phyloP scores from a whole-genome alignment of 306 rosid species.

The Dryas drummondii region DNA sequence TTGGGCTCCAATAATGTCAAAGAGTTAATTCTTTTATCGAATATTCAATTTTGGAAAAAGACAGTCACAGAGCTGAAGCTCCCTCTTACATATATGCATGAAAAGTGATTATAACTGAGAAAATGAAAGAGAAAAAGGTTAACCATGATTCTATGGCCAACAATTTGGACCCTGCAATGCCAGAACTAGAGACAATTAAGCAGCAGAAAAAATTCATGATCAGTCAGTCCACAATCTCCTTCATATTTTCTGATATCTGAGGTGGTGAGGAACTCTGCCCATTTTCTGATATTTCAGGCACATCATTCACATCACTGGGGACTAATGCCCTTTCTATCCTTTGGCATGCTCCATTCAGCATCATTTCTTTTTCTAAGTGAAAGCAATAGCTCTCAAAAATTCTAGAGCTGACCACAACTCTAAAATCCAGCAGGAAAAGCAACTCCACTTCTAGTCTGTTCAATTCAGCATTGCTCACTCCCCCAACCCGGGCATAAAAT shows the following conservation, averaged over 20 bases:
- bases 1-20: background rate
- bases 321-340: conserved; percentile 51
- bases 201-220: background rate
- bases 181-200: background rate
- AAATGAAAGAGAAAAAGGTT: background rate
- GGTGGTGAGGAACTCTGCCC: conserved; percentile 44
- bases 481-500: conserved; percentile 77
- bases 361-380: conserved; percentile 75
- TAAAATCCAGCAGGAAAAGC: conserved; percentile 80
- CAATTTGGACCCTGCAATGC: too few species aligned
- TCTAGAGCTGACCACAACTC: conserved; percentile 65
- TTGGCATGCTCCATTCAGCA: conserved; percentile 42
- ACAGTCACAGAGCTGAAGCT: background rate
- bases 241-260: conserved; percentile 53
- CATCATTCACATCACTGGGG: conserved; percentile 42
- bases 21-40: background rate
- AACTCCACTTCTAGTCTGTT: conserved; percentile 84
- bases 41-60: background rate
- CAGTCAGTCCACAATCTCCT: conserved; percentile 34
- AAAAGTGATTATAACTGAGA: background rate
- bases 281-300: conserved; percentile 57
- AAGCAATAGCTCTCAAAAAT: conserved; percentile 71
- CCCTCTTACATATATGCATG: background rate
- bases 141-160: background rate
- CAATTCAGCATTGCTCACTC: conserved; percentile 74